phyloP scores from a whole-genome alignment of 2,329 filamentous ascomycete genomes.

The Penicillium sp. region DNA sequence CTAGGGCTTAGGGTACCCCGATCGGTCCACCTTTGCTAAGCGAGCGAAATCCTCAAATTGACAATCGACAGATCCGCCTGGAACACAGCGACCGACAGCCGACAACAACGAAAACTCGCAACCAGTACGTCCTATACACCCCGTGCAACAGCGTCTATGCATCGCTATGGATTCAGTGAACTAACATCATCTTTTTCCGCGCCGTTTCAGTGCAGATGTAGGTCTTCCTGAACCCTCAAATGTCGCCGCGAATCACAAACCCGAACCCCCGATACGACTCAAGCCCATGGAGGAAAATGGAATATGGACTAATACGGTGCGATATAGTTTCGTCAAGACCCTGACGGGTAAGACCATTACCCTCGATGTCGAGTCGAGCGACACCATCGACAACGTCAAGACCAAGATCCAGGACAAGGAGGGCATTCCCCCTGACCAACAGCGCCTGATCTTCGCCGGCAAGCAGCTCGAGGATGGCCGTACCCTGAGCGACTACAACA shows the following conservation, averaged over 20 bases:
- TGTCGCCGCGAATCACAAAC: constrained; percentile 22
- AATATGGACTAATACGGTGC: constrained; percentile 26
- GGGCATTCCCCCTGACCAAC: constrained; percentile 95
- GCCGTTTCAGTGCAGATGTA: constrained; percentile 79
- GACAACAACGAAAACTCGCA: constrained; percentile 47
- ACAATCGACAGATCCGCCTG: constrained; percentile 35
- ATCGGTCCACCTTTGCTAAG: constrained; percentile 42
- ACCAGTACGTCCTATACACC: constrained; percentile 42
- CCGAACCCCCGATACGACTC: constrained; percentile 22
- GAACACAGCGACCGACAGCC: constrained; percentile 42
- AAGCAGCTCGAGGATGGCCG: constrained; percentile 99
- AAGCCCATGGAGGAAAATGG: constrained; percentile 13
- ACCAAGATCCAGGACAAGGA: constrained; percentile 99
- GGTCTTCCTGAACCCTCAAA: constrained; percentile 46
- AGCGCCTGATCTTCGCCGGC: constrained; percentile 97
- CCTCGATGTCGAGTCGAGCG: constrained; percentile 97
- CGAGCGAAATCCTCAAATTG: constrained; percentile 43
- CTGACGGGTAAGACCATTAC: constrained; percentile 99
- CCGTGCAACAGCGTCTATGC: constrained; percentile 10
- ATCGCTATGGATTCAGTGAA: constrained; percentile 19
- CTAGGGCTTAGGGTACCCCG: constrained; percentile 42
- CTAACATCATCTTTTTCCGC: constrained; percentile 48
- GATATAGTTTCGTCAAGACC: constrained; percentile 95
- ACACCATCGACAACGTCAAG: constrained; percentile 99
- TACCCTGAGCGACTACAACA: constrained; percentile 97